Base-by-base conservation (phyloP, 495 filamentous ascomycete genomes). In the Cercophora sp. region DNA sequence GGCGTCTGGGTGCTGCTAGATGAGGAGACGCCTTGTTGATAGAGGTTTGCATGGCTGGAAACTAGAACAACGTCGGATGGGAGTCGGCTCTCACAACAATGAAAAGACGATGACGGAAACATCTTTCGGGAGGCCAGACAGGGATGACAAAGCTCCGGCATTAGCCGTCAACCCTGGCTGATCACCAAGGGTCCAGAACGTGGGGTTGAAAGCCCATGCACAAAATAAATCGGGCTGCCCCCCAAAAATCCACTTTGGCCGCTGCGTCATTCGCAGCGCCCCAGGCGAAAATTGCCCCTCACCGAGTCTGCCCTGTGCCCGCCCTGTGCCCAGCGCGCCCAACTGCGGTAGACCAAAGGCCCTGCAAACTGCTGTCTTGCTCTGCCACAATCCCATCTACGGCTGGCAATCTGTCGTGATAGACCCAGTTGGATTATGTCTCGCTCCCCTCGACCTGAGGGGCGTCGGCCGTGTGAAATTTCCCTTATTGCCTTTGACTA, bases 201-300 rank as follows among this genome's bases (percentile, higher is more conserved):
- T 49, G 47, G 47, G 47, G 47, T 48, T 45, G 48, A 57, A 37
- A 23, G 22, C 35, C 48, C 19, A 39, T 47, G 47, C 54, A 58
- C 56, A 55, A 56, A 61, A 56, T 49, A 62, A 58, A 55, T 56
- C 31, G 25, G 47, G 43, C 34, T 32, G n/a, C n/a, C n/a, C n/a
- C n/a, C n/a, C n/a, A n/a, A 61, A 61, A 61, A 59, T 49, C 47
- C 47, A 37, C 9, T 15, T 50, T 23, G 27, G 45, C 39, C 5
- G 8, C 45, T 43, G 43, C 43, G 37, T 43, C 50, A 35, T 27
- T 40, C 18, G 3, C 19, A 16, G 6, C 23, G 26, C 5, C 22
- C 25, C 13, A 8, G 31, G 20, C 39, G 6, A 19, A 15, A n/a
- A n/a, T n/a, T n/a, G n/a, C n/a, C n/a, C n/a, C n/a, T n/a, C n/a